Evolutionary conservation across 2,329 filamentous ascomycete species (phyloP), one percentile per base, ranked within the genome.

Genomic region (Aspergillus japonicus): DNA sequence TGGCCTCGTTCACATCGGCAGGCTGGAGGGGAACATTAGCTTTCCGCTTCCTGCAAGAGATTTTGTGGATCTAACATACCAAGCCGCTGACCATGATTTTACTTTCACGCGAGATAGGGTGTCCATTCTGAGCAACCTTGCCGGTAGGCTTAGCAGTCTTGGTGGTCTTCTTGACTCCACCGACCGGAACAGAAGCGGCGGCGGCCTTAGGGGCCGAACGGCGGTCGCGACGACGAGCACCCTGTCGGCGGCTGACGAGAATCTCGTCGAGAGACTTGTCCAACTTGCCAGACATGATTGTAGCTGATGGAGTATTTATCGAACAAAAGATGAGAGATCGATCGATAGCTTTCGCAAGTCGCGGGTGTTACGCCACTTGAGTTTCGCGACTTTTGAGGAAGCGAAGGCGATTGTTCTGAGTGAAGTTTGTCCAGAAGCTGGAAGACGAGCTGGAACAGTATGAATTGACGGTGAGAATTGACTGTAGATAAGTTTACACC

Each of bases 81-180:
- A 99, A 86, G 83, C 96, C 96, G 89, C 92, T 96, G 81, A 99
- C 94, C 79, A 96, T 91, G 81, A 98, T 94, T 83, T 97, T 98
- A 85, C 92, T 96, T 69, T 96, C 92, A 73, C 87, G 87, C 71
- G 82, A 77, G 66, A 82, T 79, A 59, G 85, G 78, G 61, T 85
- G 85, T 75, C 88, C 90, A 69, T 86, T 85, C 63, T 90, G 86
- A 47, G 83, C 81, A 62, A 85, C 80, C 80, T 81, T 81, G 55
- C 75, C 73, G 56, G 70, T 62, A 57, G 74, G 67, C 68, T 79
- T 78, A 60, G 69, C 69, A 55, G 77, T 72, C 71, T 75, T 90
- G 60, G 85, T 83, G 68, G 82, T 87, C 85, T 96, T 97, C 79
- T 91, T 87, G 69, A 97, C 85, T 73, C 94, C 94, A 69, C 92